Base-by-base conservation (phyloP, 2,329 filamentous ascomycete species). In the Alternaria burnsii region DNA sequence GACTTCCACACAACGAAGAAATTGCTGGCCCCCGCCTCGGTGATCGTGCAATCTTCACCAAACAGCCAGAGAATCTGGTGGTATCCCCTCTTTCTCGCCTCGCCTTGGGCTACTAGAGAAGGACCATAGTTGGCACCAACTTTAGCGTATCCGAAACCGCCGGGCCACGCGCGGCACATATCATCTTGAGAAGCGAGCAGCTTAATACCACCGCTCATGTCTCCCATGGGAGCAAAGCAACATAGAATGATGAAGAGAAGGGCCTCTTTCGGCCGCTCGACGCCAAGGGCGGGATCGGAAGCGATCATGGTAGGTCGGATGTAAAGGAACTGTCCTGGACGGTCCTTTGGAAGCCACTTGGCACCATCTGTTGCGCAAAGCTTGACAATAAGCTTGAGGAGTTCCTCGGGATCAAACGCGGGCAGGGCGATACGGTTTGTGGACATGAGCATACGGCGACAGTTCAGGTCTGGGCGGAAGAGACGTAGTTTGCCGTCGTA, bases 41-140 rank as follows among this genome's bases (percentile, higher is more conserved):
- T 97, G 65, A 96, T 93, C 75, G 88, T 87, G 53, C 87, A 87
- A 69, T 94, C 85, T 41, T 87, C 79, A 1, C 93, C 93, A 73
- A 97, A 95, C 52, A 97, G 85, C 94, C 94, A 97, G n/a, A 97
- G 86, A 57, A 97, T 90, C 84, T 97, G 94, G 74, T 94, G 87
- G 80, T 88, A 97, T 0, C 94, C 94, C 41, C 86, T 81, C 11
- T 82, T 82, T 57, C 88, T 83, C 3, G 94, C 94, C 78, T 94
- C 91, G 18, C 85, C 85, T 50, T 93, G 93, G 4, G 92, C 91
- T 55, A 92, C 84, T 55, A 97, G 84, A 20, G 87, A 89, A 18
- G 94, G 94, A 0, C 94, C 94, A 78, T 97, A 97, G 83, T 97
- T 97, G 62, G 94, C 94, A 55, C 94, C 94, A 34, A 97, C 87